These are phyloP conservation scores for Fusarium guadeloupense DNA, from an alignment of 2,329 filamentous ascomycete species.

Conservation along the genomic window DNA sequence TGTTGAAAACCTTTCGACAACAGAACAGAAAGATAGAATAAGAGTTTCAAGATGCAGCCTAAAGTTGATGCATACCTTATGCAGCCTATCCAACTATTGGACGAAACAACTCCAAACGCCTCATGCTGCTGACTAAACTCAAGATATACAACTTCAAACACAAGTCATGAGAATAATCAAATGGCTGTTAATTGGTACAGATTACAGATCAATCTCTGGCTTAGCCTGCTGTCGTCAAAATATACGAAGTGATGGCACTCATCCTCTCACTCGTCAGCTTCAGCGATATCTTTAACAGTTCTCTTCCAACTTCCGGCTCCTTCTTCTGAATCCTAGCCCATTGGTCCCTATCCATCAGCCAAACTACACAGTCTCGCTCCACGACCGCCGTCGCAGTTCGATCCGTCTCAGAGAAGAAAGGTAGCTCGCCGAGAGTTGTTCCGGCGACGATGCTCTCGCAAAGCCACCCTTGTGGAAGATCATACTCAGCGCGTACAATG, in stretches of 20 bases:
- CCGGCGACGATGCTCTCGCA: slow-evolving; percentile 94
- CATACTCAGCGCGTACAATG: slow-evolving; percentile 89
- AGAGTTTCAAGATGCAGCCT: neutral
- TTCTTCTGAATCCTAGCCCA: slow-evolving; percentile 79
- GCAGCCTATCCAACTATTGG: neutral
- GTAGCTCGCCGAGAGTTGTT: slow-evolving; percentile 93
- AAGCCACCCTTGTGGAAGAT: slow-evolving; percentile 86
- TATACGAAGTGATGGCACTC: slow-evolving; percentile 70
- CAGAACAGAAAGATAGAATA: neutral
- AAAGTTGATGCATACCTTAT: neutral
- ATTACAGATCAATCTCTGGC: neutral
- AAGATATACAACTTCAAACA: neutral
- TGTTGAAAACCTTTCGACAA: neutral
- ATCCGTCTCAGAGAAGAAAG: slow-evolving; percentile 92
- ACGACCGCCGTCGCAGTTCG: slow-evolving; percentile 87
- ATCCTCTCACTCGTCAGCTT: slow-evolving; percentile 96
- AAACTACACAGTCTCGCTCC: slow-evolving; percentile 83
- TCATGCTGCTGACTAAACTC: slow-evolving; percentile 29
- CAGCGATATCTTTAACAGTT: slow-evolving; percentile 85
- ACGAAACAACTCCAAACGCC: neutral
- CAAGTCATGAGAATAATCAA: neutral
- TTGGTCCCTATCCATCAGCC: slow-evolving; percentile 76
- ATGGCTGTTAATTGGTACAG: slow-evolving; percentile 3
- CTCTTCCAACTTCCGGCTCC: slow-evolving; percentile 80
- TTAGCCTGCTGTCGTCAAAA: slow-evolving; percentile 60